phyloP scores from a whole-genome alignment of 2,329 filamentous ascomycete species.

The Camillea tinctor region DNA sequence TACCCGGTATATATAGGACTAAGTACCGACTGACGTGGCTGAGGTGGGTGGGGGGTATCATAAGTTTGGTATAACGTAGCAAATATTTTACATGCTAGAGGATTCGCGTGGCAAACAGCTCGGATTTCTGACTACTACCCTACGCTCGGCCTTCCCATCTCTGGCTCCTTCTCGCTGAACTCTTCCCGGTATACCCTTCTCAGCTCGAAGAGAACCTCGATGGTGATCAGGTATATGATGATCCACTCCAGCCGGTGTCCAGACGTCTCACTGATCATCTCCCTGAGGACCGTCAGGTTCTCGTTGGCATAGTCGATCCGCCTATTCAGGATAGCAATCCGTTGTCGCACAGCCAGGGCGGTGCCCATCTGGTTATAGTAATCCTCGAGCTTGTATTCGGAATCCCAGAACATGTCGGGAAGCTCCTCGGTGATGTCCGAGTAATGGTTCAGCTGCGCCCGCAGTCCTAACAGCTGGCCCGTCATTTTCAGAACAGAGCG shows the following conservation, averaged over 20 bases:
- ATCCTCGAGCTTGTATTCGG: constrained; percentile 85
- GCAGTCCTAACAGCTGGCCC: constrained; percentile 82
- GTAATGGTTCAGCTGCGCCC: constrained; percentile 93
- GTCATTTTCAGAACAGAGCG: constrained; percentile 89
- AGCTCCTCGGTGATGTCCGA: constrained; percentile 93
- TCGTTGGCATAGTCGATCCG: constrained; percentile 98
- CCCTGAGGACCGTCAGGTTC: constrained; percentile 83
- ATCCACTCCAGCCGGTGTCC: constrained; percentile 88
- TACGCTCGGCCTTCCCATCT: not conserved
- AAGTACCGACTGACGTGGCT: no score
- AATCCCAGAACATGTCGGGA: constrained; percentile 97
- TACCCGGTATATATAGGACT: not conserved
- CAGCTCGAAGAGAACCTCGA: constrained; percentile 89
- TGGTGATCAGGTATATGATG: constrained; percentile 88
- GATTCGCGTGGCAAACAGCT: not conserved
- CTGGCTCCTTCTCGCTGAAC: constrained; percentile 13
- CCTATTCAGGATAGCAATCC: constrained; percentile 89
- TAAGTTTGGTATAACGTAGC: not conserved
- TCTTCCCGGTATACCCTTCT: constrained; percentile 31
- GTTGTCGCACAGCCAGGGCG: constrained; percentile 84
- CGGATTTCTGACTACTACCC: not conserved
- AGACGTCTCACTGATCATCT: constrained; percentile 88
- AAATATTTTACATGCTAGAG: not conserved
- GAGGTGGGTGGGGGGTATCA: not conserved
- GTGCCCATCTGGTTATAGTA: constrained; percentile 94